Conservation (phyloP, 2,329 filamentous ascomycete genomes). For the Fusarium circinatum region DNA sequence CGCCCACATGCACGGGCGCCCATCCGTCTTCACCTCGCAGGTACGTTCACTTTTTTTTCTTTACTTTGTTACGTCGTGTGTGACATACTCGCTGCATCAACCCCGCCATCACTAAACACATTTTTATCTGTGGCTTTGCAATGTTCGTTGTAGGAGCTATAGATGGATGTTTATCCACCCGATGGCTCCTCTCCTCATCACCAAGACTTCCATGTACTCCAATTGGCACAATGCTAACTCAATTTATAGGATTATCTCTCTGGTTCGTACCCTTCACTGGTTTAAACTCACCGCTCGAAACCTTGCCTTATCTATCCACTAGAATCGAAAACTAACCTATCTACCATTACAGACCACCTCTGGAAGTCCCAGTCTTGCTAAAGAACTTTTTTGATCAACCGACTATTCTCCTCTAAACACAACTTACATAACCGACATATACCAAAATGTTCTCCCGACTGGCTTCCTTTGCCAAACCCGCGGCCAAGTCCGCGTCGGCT, state of each 20-base stretch:
- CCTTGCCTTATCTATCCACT: background rate
- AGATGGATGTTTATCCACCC: background rate
- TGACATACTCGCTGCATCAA: constrained; percentile 8
- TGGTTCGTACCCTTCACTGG: constrained; percentile 61
- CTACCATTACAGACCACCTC: constrained; percentile 51
- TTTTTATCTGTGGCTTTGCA: constrained; percentile 22
- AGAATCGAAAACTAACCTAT: constrained; percentile 29
- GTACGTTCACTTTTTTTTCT: constrained; percentile 56
- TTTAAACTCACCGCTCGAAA: constrained; percentile 56
- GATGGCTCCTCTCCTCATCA: constrained; percentile 6
- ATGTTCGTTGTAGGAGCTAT: background rate
- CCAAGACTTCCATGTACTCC: constrained; percentile 11
- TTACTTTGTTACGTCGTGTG: background rate
- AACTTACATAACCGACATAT: constrained; percentile 17
- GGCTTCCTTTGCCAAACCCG: constrained; percentile 64
- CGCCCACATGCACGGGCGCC: constrained; percentile 87
- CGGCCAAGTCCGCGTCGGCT: constrained; percentile 57
- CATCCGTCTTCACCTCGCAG: constrained; percentile 88
- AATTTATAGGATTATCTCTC: constrained; percentile 76
- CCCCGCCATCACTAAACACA: constrained; percentile 33
- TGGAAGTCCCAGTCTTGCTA: constrained; percentile 53
- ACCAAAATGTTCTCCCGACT: constrained; percentile 69
- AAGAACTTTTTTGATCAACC: constrained; percentile 34
- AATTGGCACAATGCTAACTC: constrained; percentile 55
- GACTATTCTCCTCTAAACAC: constrained; percentile 13